Percentiles rank a stretch among this genome's conserved stretches.
Conservation (phyloP, 169 alveolate genomes). For the Neospora caninum region DNA sequence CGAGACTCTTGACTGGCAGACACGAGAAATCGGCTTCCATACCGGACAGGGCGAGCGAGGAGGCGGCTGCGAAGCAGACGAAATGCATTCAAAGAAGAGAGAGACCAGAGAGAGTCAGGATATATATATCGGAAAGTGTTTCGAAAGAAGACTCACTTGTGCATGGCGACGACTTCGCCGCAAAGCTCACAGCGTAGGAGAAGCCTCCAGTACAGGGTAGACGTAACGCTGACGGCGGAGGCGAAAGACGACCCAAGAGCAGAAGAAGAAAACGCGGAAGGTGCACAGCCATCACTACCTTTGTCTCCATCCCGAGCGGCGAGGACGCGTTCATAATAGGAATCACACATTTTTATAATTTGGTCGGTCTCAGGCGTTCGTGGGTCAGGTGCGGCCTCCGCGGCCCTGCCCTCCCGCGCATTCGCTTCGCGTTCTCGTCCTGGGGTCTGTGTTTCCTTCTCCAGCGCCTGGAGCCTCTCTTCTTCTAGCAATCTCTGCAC, state of each 20-base stretch:
- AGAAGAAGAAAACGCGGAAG: background rate
- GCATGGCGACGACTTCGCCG: background rate
- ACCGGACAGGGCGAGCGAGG: too few species aligned
- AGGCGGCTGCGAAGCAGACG: too few species aligned
- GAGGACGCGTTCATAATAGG: slow-evolving; percentile 10
- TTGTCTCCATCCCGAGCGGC: background rate
- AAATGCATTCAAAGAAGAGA: too few species aligned
- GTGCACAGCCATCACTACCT: too few species aligned
- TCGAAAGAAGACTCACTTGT: background rate
- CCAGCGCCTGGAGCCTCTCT: background rate
- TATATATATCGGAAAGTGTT: too few species aligned
- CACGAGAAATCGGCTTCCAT: too few species aligned
- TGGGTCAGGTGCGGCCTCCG: background rate
- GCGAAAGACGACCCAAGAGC: background rate
- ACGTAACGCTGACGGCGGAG: background rate
- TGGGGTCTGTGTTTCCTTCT: background rate
- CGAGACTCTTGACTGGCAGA: too few species aligned
- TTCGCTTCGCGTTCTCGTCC: background rate
- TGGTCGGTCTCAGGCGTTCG: background rate
- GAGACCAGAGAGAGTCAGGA: too few species aligned
- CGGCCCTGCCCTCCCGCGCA: background rate
- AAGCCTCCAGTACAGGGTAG: background rate
- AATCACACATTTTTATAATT: background rate
- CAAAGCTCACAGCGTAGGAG: slow-evolving; percentile 11
- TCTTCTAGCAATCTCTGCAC: background rate